These are phyloP conservation scores for Nymphaea colorata DNA, from an alignment of 164 flowering plant genomes.

Conservation along the genomic window DNA sequence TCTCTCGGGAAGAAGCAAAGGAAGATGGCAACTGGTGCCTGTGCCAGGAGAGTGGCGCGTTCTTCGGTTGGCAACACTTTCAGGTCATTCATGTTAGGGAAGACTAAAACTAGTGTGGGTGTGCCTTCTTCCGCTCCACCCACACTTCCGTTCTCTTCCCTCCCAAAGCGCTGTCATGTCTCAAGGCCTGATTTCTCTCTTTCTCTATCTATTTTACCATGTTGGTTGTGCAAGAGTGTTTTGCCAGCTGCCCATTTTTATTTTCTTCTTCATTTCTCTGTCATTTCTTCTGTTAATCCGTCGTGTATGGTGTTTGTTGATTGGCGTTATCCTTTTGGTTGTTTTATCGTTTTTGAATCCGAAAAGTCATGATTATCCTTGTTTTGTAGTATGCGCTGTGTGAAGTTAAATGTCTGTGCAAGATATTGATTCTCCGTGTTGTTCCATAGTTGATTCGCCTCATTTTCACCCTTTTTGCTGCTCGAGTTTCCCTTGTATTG, in stretches of 20 bases:
- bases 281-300: neutral
- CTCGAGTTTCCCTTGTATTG: neutral
- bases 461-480: neutral
- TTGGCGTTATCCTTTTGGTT: neutral
- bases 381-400: neutral
- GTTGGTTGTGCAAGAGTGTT: no score
- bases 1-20: no score
- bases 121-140: neutral
- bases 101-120: neutral
- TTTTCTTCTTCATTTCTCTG: no score
- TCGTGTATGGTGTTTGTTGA: neutral
- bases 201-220: neutral
- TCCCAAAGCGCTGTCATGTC: neutral
- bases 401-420: neutral
- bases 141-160: neutral
- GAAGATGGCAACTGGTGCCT: neutral
- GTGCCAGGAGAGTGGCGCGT: neutral
- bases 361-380: neutral
- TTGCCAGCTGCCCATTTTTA: no score
- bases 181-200: neutral
- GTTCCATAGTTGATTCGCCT: neutral
- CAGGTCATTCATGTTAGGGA: neutral
- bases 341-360: neutral
- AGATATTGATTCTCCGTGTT: neutral
- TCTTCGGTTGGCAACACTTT: neutral